A percentile compares a stretch with the other conserved stretches of the same genome.
Evolutionary conservation across 2,329 filamentous ascomycete species (phyloP).

Genomic region (Phialophora macrospora): DNA sequence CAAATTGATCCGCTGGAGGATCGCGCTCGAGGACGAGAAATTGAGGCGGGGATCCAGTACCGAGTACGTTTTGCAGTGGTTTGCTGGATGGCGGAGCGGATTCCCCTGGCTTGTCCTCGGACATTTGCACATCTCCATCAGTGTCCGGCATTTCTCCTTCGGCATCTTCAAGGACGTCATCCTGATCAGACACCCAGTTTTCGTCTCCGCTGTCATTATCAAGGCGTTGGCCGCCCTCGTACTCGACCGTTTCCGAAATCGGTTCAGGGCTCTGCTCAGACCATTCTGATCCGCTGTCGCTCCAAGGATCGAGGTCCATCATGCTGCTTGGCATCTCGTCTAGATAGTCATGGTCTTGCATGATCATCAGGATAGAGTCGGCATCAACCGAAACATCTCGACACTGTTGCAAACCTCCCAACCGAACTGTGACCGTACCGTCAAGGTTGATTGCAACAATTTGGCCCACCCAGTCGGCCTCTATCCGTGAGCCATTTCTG

Average conservation of each 20-base stretch:
- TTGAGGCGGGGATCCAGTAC: slow-evolving; percentile 39
- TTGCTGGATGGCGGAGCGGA: not conserved
- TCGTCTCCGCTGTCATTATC: slow-evolving; percentile 52
- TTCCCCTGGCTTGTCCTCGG: slow-evolving; percentile 8
- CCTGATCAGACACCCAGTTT: slow-evolving; percentile 50
- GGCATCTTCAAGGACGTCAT: slow-evolving; percentile 38
- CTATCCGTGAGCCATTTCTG: not conserved
- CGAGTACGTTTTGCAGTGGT: slow-evolving; percentile 11
- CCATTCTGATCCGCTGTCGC: slow-evolving; percentile 40
- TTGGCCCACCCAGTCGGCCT: slow-evolving; percentile 60
- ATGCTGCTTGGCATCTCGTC: slow-evolving; percentile 44
- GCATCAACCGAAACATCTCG: slow-evolving; percentile 56
- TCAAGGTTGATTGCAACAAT: slow-evolving; percentile 60
- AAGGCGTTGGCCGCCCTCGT: slow-evolving; percentile 51
- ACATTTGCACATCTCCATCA: slow-evolving; percentile 27
- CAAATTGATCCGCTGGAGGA: slow-evolving; percentile 52
- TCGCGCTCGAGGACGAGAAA: slow-evolving; percentile 51
- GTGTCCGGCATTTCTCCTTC: slow-evolving; percentile 29
- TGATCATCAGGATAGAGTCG: slow-evolving; percentile 56
- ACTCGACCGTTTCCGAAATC: slow-evolving; percentile 47
- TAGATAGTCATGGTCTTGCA: slow-evolving; percentile 42
- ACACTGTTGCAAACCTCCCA: slow-evolving; percentile 56
- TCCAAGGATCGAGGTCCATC: slow-evolving; percentile 44
- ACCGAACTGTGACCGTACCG: slow-evolving; percentile 59
- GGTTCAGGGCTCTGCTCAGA: slow-evolving; percentile 26